Conservation (phyloP, 2,329 filamentous ascomycete species). For the Colletotrichum graminicola region DNA sequence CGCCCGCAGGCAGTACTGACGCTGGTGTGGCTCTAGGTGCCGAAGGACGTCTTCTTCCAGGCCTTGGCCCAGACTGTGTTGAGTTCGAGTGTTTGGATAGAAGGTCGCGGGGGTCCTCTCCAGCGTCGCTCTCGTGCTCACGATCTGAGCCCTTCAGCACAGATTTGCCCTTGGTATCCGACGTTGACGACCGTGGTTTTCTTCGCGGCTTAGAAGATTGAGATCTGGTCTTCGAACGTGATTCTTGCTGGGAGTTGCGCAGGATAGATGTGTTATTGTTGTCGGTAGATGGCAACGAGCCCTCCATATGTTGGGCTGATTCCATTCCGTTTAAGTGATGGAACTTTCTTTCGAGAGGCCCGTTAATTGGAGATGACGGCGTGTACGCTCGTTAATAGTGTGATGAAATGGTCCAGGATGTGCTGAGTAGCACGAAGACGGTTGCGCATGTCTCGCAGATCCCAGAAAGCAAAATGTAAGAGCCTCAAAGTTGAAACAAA, state of each 20-base stretch:
- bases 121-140: constrained; percentile 20
- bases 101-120: constrained; percentile 14
- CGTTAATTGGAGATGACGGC: constrained; percentile 10
- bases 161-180: constrained; percentile 10
- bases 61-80: constrained; percentile 8
- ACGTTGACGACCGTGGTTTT: constrained; percentile 13
- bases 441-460: constrained; percentile 33
- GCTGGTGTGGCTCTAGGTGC: constrained; percentile 12
- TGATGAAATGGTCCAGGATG: not conserved
- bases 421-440: constrained; percentile 6
- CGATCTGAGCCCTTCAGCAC: constrained; percentile 21
- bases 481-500: constrained; percentile 36
- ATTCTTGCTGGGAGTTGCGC: constrained; percentile 23
- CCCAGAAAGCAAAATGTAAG: constrained; percentile 30
- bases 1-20: constrained; percentile 21
- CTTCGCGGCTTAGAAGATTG: constrained; percentile 24
- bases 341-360: not conserved
- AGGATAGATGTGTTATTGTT: not conserved
- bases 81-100: not conserved
- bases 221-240: constrained; percentile 3
- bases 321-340: constrained; percentile 31
- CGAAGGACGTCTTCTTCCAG: constrained; percentile 16
- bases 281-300: constrained; percentile 18
- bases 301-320: constrained; percentile 39
- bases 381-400: constrained; percentile 10